A percentile compares a stretch with the other conserved stretches of the same genome.
Conservation (phyloP, 106 monocot genomes). For the Acorus calamus region DNA sequence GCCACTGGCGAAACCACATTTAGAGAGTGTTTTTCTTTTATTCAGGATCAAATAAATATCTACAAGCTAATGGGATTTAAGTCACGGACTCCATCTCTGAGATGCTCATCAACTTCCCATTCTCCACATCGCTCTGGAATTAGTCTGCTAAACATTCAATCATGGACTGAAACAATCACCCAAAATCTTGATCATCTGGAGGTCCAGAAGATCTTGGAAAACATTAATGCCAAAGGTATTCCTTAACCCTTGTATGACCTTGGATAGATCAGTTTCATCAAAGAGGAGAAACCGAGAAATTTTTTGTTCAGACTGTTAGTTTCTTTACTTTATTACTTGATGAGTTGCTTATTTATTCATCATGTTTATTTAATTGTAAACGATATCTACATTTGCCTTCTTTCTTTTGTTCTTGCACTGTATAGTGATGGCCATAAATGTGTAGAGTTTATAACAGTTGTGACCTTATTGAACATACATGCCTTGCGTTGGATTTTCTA, state of each 20-base stretch:
- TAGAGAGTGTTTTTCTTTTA: neutral
- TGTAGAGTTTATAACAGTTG: too few relatives aligned
- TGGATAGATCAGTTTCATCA: neutral
- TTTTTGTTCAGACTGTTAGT: too few relatives aligned
- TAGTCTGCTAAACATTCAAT: neutral
- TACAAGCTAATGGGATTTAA: neutral
- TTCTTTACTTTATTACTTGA: too few relatives aligned
- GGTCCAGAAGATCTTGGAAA: neutral
- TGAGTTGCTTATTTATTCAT: too few relatives aligned
- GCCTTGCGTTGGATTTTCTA: too few relatives aligned
- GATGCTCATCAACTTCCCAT: conserved; percentile 5
- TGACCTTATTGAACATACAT: too few relatives aligned
- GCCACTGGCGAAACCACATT: too few relatives aligned
- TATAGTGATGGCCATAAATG: too few relatives aligned
- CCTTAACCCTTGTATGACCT: too few relatives aligned
- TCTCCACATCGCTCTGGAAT: conserved; percentile 1
- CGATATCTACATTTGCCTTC: too few relatives aligned
- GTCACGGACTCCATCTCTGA: conserved; percentile 2
- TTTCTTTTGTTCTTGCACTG: too few relatives aligned
- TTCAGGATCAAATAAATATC: conserved; percentile 13
- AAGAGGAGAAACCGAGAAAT: neutral
- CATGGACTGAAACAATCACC: conserved; percentile 3
- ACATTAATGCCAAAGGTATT: conserved; percentile 8
- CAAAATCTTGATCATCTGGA: conserved; percentile 8
- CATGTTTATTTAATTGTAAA: too few relatives aligned